These are phyloP conservation scores for Kazachstania viticola DNA, from an alignment of 805 yeast genomes.

Conservation along the genomic window DNA sequence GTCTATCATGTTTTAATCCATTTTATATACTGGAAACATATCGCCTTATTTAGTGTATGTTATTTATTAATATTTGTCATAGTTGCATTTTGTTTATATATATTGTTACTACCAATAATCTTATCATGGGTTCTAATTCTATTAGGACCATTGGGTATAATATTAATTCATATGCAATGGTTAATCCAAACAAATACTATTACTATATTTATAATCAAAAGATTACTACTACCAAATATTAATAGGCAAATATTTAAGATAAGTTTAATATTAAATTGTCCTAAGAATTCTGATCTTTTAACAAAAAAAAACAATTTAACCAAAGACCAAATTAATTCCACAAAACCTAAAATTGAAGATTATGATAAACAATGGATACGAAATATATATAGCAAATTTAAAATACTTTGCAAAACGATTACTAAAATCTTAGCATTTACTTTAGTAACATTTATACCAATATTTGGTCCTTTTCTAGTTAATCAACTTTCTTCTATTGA, in stretches of 20 bases:
- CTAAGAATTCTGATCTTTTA: slow-evolving; percentile 2
- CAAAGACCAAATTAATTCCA: neutral
- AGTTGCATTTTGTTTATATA: slow-evolving; percentile 14
- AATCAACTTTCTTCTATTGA: slow-evolving; percentile 18
- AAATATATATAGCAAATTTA: neutral
- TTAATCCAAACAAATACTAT: slow-evolving; percentile 19
- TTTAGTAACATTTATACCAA: slow-evolving; percentile 22
- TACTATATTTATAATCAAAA: slow-evolving; percentile 15
- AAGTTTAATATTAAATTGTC: neutral
- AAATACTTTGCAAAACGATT: neutral
- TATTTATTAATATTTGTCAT: slow-evolving; percentile 14
- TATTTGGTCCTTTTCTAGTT: slow-evolving; percentile 25
- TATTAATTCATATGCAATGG: slow-evolving; percentile 23
- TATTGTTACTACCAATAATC: slow-evolving; percentile 19
- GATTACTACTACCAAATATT: slow-evolving; percentile 15
- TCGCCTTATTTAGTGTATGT: slow-evolving; percentile 14
- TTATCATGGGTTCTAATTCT: slow-evolving; percentile 4
- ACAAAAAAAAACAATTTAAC: too few species aligned
- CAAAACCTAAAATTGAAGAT: neutral
- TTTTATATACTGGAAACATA: slow-evolving; percentile 20
- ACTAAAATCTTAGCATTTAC: slow-evolving; percentile 1
- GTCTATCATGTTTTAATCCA: slow-evolving; percentile 14
- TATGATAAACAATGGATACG: slow-evolving; percentile 1
- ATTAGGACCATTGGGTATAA: slow-evolving; percentile 25
- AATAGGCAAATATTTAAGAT: slow-evolving; percentile 7